These are phyloP conservation scores for Emericellopsis terricola DNA, from an alignment of 495 filamentous ascomycete species.

Conservation along the genomic window DNA sequence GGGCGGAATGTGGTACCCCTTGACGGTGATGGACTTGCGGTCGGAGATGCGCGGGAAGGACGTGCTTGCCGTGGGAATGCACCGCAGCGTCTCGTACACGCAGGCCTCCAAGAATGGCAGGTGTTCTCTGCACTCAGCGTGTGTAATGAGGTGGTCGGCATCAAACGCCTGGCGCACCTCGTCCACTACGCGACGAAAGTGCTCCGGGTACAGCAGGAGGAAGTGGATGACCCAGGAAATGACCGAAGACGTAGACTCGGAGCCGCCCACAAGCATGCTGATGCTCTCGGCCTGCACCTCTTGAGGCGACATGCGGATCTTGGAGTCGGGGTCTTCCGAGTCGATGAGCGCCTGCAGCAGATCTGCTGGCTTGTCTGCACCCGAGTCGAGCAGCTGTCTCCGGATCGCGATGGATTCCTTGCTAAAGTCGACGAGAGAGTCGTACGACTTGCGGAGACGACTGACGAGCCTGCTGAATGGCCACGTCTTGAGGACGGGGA, in stretches of 20 bases:
- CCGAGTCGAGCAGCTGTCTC: neutral
- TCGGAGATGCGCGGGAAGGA: neutral
- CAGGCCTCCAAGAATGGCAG: neutral
- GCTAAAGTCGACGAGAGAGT: neutral
- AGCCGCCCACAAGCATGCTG: neutral
- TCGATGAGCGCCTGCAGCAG: neutral
- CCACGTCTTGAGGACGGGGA: neutral
- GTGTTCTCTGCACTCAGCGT: neutral
- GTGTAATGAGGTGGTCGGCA: neutral
- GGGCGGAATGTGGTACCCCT: neutral
- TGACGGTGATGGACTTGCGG: neutral
- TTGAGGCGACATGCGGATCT: neutral
- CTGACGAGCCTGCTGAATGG: neutral
- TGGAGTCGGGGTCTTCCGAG: neutral
- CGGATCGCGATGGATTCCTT: neutral
- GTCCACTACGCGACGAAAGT: neutral
- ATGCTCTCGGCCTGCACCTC: neutral
- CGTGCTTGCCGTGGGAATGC: neutral
- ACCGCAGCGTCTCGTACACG: neutral
- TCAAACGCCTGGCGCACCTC: neutral
- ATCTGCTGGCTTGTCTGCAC: neutral
- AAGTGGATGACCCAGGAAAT: neutral
- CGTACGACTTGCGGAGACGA: neutral
- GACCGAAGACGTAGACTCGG: neutral
- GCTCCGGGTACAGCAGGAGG: neutral